Base-by-base conservation (phyloP, 2,329 filamentous ascomycete species). In the Ophiostoma angusticollis region DNA sequence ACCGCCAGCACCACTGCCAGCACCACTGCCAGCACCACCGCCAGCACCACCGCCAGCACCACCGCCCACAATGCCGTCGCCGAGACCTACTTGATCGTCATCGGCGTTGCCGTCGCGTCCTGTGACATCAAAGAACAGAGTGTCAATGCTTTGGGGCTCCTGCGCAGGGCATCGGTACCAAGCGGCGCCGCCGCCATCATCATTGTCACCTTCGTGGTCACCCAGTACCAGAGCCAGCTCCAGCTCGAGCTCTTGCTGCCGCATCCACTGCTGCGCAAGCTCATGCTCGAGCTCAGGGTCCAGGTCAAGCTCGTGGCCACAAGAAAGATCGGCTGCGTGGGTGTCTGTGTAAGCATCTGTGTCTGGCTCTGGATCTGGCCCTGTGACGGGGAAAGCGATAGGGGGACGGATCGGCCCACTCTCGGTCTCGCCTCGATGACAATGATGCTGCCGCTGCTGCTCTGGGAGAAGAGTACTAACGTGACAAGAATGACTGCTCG, bases 381-480 rank as follows among this genome's bases (percentile, higher is more conserved):
- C n/a, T n/a, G n/a, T n/a, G n/a, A n/a, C n/a, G n/a, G n/a, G n/a
- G n/a, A n/a, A n/a, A n/a, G n/a, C n/a, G n/a, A n/a, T n/a, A n/a
- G n/a, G n/a, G n/a, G n/a, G n/a, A n/a, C n/a, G n/a, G n/a, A n/a
- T n/a, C n/a, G n/a, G n/a, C n/a, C n/a, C n/a, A n/a, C n/a, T n/a
- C n/a, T n/a, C n/a, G n/a, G n/a, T n/a, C n/a, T n/a, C n/a, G n/a
- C n/a, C n/a, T n/a, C n/a, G n/a, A n/a, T n/a, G n/a, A n/a, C n/a
- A n/a, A n/a, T n/a, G n/a, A 9, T 21, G 9, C 12, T 31, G 28
- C 2, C 12, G n/a, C 14, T 16, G 18, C 11, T 18, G 25, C 27
- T 34, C 31, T 27, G 31, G 31, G 32, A 31, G 40, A 37, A 37
- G 23, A 35, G 40, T 42, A 42, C 40, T 42, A 38, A 42, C 40